phyloP scores from a whole-genome alignment of 2,329 filamentous ascomycete species.

The Beauveria rudraprayagi region DNA sequence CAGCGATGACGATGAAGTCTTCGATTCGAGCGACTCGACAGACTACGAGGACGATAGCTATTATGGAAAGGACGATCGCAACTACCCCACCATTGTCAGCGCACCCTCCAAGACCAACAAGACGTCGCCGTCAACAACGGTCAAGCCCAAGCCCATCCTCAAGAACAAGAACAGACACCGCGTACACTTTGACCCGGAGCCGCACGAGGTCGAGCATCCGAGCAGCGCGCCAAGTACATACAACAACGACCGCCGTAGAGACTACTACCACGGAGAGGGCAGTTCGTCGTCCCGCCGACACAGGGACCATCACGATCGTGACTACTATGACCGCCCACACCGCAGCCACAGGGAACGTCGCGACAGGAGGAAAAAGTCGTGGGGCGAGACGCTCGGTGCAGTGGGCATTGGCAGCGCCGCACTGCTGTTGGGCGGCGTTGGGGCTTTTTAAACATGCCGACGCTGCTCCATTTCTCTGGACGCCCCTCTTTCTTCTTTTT shows the following conservation, averaged over 20 bases:
- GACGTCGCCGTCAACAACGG: slow-evolving; percentile 27
- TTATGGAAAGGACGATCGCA: slow-evolving; percentile 22
- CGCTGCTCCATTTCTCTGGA: too few species aligned
- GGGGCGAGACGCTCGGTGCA: slow-evolving; percentile 47
- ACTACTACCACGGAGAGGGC: slow-evolving; percentile 20
- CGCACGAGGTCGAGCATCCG: slow-evolving; percentile 33
- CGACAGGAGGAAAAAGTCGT: slow-evolving; percentile 35
- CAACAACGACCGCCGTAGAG: slow-evolving; percentile 25
- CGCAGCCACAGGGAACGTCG: slow-evolving; percentile 20
- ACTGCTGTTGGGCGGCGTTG: slow-evolving; percentile 45
- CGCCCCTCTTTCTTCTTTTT: background rate
- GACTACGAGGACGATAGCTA: slow-evolving; percentile 27
- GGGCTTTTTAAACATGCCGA: slow-evolving; percentile 17
- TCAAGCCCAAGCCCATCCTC: slow-evolving; percentile 48
- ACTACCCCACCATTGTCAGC: slow-evolving; percentile 30
- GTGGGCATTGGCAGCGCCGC: slow-evolving; percentile 55
- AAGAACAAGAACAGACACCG: slow-evolving; percentile 53
- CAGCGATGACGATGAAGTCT: slow-evolving; percentile 22
- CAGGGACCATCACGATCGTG: slow-evolving; percentile 17
- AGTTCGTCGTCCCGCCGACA: slow-evolving; percentile 13
- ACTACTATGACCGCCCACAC: slow-evolving; percentile 23
- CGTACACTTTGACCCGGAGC: slow-evolving; percentile 44
- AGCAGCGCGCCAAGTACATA: slow-evolving; percentile 20
- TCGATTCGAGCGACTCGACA: slow-evolving; percentile 24
- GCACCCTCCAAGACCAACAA: slow-evolving; percentile 24